Percentiles rank a stretch among this genome's conserved stretches.
phyloP scores from a whole-genome alignment of 306 rosid genomes.

The Vicia sativa region DNA sequence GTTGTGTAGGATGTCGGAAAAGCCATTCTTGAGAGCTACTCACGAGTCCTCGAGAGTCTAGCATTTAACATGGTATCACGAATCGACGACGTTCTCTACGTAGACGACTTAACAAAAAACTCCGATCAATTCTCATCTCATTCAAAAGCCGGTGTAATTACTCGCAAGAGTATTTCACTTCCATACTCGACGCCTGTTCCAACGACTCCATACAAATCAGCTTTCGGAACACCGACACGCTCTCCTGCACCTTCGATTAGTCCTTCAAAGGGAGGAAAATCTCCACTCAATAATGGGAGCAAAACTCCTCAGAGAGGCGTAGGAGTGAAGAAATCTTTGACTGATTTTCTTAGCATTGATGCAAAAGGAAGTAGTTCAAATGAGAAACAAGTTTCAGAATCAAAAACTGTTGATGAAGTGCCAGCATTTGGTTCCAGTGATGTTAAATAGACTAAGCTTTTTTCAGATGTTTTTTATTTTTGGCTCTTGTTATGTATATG shows the following conservation, averaged over 20 bases:
- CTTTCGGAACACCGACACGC: slow-evolving; percentile 66
- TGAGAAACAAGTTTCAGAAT: slow-evolving; percentile 42
- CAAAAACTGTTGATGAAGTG: slow-evolving; percentile 43
- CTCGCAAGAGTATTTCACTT: slow-evolving; percentile 64
- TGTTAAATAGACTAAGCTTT: slow-evolving; percentile 6
- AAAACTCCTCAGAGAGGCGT: slow-evolving; percentile 59
- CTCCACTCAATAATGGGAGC: slow-evolving; percentile 49
- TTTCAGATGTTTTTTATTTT: not conserved
- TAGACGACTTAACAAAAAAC: slow-evolving; percentile 78
- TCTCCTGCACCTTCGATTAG: slow-evolving; percentile 67
- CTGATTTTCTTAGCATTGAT: slow-evolving; percentile 77
- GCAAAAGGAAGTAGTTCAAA: slow-evolving; percentile 45
- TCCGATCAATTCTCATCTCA: slow-evolving; percentile 64
- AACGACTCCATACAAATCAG: slow-evolving; percentile 74
- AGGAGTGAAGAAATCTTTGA: slow-evolving; percentile 72
- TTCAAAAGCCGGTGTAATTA: slow-evolving; percentile 65
- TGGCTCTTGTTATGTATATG: slow-evolving; percentile 33
- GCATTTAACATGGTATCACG: slow-evolving; percentile 87
- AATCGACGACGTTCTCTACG: slow-evolving; percentile 84
- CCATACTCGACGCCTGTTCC: slow-evolving; percentile 60
- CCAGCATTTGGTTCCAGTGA: slow-evolving; percentile 45
- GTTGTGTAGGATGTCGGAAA: slow-evolving; percentile 81
- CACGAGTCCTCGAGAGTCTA: slow-evolving; percentile 86
- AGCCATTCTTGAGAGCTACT: slow-evolving; percentile 93
- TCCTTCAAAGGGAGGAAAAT: slow-evolving; percentile 58